These are phyloP conservation scores for Fibroporia radiculosa DNA, from an alignment of 768 basidiomycete species.

Conservation along the genomic window DNA sequence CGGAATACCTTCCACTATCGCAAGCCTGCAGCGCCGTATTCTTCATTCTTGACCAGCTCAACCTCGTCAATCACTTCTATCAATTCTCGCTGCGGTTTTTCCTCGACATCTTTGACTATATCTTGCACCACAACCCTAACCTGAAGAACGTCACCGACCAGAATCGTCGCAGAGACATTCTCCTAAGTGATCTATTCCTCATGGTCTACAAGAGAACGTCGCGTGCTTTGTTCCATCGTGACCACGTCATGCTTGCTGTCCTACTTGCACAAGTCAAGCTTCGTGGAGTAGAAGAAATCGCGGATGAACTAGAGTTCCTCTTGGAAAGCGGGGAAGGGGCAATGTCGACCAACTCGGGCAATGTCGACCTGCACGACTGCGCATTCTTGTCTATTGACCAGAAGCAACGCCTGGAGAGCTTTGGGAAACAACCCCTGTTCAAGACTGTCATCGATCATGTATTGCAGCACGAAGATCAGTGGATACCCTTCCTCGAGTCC, in stretches of 20 bases:
- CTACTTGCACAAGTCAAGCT: slow-evolving; percentile 86
- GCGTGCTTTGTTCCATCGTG: slow-evolving; percentile 80
- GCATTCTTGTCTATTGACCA: slow-evolving; percentile 62
- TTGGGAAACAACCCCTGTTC: slow-evolving; percentile 69
- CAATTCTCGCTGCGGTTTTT: slow-evolving; percentile 98
- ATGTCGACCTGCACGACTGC: slow-evolving; percentile 29
- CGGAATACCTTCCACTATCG: slow-evolving; percentile 89
- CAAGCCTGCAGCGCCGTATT: slow-evolving; percentile 95
- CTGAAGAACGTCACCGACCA: slow-evolving; percentile 74
- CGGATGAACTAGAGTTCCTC: slow-evolving; percentile 86
- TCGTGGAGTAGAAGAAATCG: slow-evolving; percentile 69
- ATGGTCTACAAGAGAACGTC: slow-evolving; percentile 85
- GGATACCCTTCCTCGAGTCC: slow-evolving; percentile 67
- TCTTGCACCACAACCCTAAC: slow-evolving; percentile 88
- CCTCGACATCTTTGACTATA: slow-evolving; percentile 96
- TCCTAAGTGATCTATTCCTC: slow-evolving; percentile 85
- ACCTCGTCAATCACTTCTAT: slow-evolving; percentile 94
- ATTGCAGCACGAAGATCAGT: slow-evolving; percentile 50
- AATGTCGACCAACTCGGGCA: slow-evolving; percentile 26
- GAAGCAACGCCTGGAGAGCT: slow-evolving; percentile 56
- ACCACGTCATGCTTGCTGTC: slow-evolving; percentile 86
- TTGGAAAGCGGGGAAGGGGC: slow-evolving; percentile 78
- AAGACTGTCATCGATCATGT: slow-evolving; percentile 65
- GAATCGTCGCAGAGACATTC: slow-evolving; percentile 62
- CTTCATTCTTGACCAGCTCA: slow-evolving; percentile 94